Conservation (phyloP, 164 flowering plant species). For the Magnolia officinalis region DNA sequence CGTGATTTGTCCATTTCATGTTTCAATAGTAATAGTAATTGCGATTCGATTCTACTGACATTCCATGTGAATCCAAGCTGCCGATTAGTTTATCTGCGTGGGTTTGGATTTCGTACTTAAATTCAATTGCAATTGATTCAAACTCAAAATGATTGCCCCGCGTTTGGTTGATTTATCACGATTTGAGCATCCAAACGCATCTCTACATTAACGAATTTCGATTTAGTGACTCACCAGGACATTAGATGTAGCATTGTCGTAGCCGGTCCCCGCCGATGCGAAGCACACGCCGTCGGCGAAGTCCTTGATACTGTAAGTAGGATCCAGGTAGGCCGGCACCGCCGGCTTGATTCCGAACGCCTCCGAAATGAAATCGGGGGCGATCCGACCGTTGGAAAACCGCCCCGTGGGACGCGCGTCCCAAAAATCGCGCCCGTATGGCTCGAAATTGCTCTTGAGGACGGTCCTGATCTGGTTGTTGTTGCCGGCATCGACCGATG, state of each 20-base stretch:
- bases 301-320: conserved; percentile 39
- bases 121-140: too few relatives aligned
- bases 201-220: too few relatives aligned
- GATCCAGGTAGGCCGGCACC: conserved; percentile 68
- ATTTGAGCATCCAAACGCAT: too few relatives aligned
- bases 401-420: conserved; percentile 56
- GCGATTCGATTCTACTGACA: too few relatives aligned
- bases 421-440: conserved; percentile 65
- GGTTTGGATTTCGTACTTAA: too few relatives aligned
- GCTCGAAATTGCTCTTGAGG: conserved; percentile 58
- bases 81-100: neutral
- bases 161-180: too few relatives aligned
- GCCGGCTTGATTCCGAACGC: conserved; percentile 48
- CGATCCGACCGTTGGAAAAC: conserved; percentile 59
- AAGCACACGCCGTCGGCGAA: conserved; percentile 65
- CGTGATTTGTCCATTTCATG: too few relatives aligned
- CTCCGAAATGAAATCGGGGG: conserved; percentile 59
- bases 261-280: conserved; percentile 78
- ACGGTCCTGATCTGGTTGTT: conserved; percentile 53
- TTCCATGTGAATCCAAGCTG: neutral
- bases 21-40: too few relatives aligned
- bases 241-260: conserved; percentile 58
- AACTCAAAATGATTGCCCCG: too few relatives aligned
- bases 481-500: conserved; percentile 69
- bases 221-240: conserved; percentile 40